Percentiles rank a stretch among this genome's conserved stretches.
phyloP scores from a whole-genome alignment of 345 rosid species.

The Pseudoturritis turrita region DNA sequence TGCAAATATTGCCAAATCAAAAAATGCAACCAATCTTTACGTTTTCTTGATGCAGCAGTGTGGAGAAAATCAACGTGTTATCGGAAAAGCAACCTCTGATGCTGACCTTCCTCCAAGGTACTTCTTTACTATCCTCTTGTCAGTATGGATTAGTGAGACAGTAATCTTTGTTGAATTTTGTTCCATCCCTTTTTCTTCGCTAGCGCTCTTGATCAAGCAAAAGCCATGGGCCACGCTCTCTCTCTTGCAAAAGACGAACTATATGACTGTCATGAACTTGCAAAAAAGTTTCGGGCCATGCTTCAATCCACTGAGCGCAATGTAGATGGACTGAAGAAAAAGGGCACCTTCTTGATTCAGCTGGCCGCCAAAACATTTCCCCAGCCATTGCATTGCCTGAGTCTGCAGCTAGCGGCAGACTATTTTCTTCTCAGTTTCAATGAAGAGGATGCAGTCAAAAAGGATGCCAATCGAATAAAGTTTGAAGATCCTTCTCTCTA shows the following conservation, averaged over 20 bases:
- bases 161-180: not conserved
- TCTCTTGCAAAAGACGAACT: slow-evolving; percentile 76
- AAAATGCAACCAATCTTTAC: slow-evolving; percentile 52
- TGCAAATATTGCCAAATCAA: slow-evolving; percentile 79
- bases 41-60: slow-evolving; percentile 54
- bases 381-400: slow-evolving; percentile 84
- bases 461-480: slow-evolving; percentile 39
- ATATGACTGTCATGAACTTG: slow-evolving; percentile 68
- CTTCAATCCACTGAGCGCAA: slow-evolving; percentile 70
- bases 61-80: slow-evolving; percentile 56
- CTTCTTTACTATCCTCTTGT: slow-evolving; percentile 15
- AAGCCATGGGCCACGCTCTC: slow-evolving; percentile 84
- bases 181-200: slow-evolving; percentile 17
- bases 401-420: slow-evolving; percentile 80
- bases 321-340: slow-evolving; percentile 62
- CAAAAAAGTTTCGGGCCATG: slow-evolving; percentile 78
- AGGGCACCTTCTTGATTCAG: slow-evolving; percentile 89
- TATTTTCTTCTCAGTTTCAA: slow-evolving; percentile 48
- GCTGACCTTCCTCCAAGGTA: slow-evolving; percentile 83
- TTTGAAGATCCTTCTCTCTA: slow-evolving; percentile 74
- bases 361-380: slow-evolving; percentile 96
- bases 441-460: slow-evolving; percentile 37
- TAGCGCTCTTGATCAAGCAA: slow-evolving; percentile 86
- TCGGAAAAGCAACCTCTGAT: slow-evolving; percentile 77
- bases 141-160: slow-evolving; percentile 10